Conservation (phyloP, 148 eudicot species). For the Diospyros lotus region DNA sequence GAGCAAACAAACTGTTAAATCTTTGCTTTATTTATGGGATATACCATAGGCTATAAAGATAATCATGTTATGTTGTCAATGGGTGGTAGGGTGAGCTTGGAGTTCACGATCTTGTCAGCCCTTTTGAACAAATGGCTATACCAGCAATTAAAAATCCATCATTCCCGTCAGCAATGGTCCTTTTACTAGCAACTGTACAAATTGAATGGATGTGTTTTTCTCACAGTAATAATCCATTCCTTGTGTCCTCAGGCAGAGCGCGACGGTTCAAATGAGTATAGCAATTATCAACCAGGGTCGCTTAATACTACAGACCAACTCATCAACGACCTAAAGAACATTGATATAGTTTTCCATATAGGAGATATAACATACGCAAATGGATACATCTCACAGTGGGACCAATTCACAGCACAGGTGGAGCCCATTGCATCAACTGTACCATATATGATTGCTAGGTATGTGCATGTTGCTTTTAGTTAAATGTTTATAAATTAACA, state of each 20-base stretch:
- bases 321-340: conserved; percentile 54
- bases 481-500: background rate
- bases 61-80: too few species aligned
- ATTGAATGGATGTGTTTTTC: too few species aligned
- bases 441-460: conserved; percentile 92
- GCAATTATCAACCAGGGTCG: conserved; percentile 70
- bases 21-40: too few species aligned
- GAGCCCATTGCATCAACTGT: conserved; percentile 71
- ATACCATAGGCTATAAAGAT: too few species aligned
- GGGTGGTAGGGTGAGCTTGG: too few species aligned
- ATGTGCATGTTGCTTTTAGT: background rate
- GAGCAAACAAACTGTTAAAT: too few species aligned
- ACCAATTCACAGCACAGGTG: conserved; percentile 81
- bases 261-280: conserved; percentile 81
- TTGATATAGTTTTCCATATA: conserved; percentile 78
- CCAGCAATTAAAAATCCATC: too few species aligned
- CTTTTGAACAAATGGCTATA: too few species aligned
- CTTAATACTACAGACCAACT: conserved; percentile 77
- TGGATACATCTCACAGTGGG: conserved; percentile 89
- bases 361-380: conserved; percentile 74
- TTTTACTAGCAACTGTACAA: too few species aligned
- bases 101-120: too few species aligned
- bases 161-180: too few species aligned
- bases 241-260: conserved; percentile 39
- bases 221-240: too few species aligned